Evolutionary conservation across 78 protist genomes (phyloP).

Genomic region (Parvularia atlantis): DNA sequence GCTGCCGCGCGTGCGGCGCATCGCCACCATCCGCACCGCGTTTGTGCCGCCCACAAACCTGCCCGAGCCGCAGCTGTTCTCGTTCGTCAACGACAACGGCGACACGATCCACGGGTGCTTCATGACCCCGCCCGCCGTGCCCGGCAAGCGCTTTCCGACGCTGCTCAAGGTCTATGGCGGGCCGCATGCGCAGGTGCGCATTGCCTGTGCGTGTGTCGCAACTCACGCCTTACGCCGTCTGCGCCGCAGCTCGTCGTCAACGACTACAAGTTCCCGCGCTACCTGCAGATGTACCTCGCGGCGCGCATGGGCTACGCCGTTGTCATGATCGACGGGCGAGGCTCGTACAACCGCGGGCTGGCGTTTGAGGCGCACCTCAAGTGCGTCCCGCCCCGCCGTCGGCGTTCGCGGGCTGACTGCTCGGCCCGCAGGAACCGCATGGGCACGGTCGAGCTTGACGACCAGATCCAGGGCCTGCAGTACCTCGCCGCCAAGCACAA

Average conservation of each 20-base stretch:
- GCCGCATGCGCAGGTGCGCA: conserved; percentile 26
- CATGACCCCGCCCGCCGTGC: too few relatives aligned
- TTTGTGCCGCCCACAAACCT: too few relatives aligned
- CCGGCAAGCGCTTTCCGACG: background rate
- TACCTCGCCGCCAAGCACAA: background rate
- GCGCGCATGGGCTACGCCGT: conserved; percentile 63
- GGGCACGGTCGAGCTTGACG: conserved; percentile 67
- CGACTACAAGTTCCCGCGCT: too few relatives aligned
- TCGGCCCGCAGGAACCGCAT: conserved; percentile 3
- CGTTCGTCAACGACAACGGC: too few relatives aligned
- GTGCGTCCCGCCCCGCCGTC: background rate
- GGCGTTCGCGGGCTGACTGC: conserved; percentile 16
- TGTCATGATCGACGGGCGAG: conserved; percentile 50
- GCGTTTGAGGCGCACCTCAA: conserved; percentile 20
- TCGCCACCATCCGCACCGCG: too few relatives aligned
- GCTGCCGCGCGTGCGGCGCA: too few relatives aligned
- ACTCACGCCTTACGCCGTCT: too few relatives aligned
- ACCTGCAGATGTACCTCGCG: too few relatives aligned
- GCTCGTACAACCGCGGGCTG: conserved; percentile 46
- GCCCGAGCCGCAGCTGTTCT: too few relatives aligned
- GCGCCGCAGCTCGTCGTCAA: too few relatives aligned
- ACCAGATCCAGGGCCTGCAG: conserved; percentile 46
- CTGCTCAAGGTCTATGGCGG: conserved; percentile 30
- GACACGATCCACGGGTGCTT: too few relatives aligned
- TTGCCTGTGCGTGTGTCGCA: too few relatives aligned